Conservation (phyloP, 805 yeast species). For the Lachancea meyersii region DNA sequence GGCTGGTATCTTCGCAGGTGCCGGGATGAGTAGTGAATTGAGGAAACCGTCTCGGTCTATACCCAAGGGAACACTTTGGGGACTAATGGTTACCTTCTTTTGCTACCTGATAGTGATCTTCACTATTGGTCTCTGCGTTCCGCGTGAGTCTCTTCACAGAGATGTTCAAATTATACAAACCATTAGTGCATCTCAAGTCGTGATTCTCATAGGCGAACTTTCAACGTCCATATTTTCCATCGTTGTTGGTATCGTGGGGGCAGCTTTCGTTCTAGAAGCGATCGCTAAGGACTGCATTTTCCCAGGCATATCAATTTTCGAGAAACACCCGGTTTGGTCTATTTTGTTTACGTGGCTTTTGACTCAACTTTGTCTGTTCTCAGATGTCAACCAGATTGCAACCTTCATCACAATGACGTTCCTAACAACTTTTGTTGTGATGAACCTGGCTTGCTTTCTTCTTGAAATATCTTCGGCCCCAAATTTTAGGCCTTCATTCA, state of each 20-base stretch:
- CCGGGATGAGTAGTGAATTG: slow-evolving; percentile 95
- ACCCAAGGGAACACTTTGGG: slow-evolving; percentile 90
- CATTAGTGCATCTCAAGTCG: slow-evolving; percentile 57
- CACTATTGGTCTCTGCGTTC: slow-evolving; percentile 72
- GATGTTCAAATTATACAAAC: slow-evolving; percentile 87
- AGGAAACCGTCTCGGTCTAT: slow-evolving; percentile 80
- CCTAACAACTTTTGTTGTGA: slow-evolving; percentile 90
- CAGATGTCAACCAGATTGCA: slow-evolving; percentile 91
- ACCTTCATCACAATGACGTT: slow-evolving; percentile 96
- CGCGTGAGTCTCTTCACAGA: slow-evolving; percentile 65
- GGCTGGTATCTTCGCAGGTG: slow-evolving; percentile 97
- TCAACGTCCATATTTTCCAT: slow-evolving; percentile 89
- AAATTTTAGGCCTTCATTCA: slow-evolving; percentile 95
- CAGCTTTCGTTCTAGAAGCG: slow-evolving; percentile 86
- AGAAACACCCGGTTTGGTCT: slow-evolving; percentile 59
- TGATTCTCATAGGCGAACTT: slow-evolving; percentile 82
- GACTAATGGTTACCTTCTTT: slow-evolving; percentile 67
- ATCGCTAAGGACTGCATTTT: slow-evolving; percentile 81
- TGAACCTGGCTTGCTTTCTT: slow-evolving; percentile 88
- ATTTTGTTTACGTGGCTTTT: slow-evolving; percentile 72
- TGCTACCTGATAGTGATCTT: slow-evolving; percentile 77
- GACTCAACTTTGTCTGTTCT: slow-evolving; percentile 78
- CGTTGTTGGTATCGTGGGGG: slow-evolving; percentile 93
- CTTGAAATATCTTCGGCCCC: slow-evolving; percentile 90
- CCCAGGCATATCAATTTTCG: slow-evolving; percentile 67